Evolutionary conservation across 2,329 filamentous ascomycete species (phyloP), one percentile per base, ranked within the genome.

Genomic region (Penicillium sumatraense): DNA sequence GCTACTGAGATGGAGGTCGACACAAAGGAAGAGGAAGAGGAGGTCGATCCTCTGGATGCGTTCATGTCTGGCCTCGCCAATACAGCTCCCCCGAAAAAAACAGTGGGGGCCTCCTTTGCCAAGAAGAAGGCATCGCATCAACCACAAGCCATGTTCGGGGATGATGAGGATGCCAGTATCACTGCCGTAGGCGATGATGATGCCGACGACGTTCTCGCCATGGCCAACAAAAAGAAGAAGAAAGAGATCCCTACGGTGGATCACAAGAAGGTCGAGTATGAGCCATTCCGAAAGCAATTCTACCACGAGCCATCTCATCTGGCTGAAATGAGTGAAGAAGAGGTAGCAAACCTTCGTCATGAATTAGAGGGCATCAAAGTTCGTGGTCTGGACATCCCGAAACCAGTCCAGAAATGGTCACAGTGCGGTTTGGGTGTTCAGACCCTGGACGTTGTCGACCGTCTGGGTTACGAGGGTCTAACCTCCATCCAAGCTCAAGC

Each of bases 351-450:
- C 62, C 75, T 99, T 51, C 87, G 95, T 45, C 78, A 93, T 56
- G 92, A 98, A 72, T 81, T 99, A 26, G 95, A 98, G 71, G 93
- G 92, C 45, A 98, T 99, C 77, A 97, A 96, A 72, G 91, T 98
- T 38, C 86, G 89, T 56, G 92, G 93, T 57, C 87, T 91, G 62
- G 86, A 96, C 66, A 87, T 96, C 4, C 95, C 95, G 1, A 96
- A 93, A 67, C 95, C 95, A 3, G 93, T 99, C 9, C 89, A 91
- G 68, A 97, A 96, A 74, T 99, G 93, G 91, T 93, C 93, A 0
- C 93, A 98, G 68, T 96, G 93, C 71, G 95, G 95, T 44, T 83
- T 97, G 47, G 91, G 92, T 14, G 86, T 91, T 26, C 90, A 93
- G 67, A 93, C 91, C 6, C 78, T 97, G 52, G 91, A 97, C 67